Evolutionary conservation across 768 basidiomycete genomes (phyloP).

Genomic region (Lactarius akahatsu): DNA sequence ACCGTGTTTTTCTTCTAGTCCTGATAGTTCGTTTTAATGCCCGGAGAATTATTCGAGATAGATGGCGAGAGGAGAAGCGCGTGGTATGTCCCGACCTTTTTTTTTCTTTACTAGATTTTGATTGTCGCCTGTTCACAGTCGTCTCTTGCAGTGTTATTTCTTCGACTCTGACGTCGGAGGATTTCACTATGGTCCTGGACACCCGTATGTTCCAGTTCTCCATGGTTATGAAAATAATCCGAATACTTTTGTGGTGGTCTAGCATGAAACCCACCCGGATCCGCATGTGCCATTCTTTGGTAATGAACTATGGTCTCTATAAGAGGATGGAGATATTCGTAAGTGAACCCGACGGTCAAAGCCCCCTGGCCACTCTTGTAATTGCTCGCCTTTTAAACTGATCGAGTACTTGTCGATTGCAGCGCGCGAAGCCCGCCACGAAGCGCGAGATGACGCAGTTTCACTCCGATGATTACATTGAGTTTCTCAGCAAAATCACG

Average conservation of each 20-base stretch:
- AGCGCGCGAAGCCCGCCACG: constrained; percentile 99
- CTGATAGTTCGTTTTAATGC: constrained; percentile 29
- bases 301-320: constrained; percentile 99
- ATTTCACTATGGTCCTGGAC: constrained; percentile 98
- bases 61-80: constrained; percentile 79
- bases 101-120: background rate
- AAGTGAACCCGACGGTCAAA: constrained; percentile 38
- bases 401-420: constrained; percentile 16
- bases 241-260: constrained; percentile 25
- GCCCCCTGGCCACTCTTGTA: too few species aligned
- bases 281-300: constrained; percentile 98
- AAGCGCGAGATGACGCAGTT: constrained; percentile 99
- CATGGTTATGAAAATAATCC: constrained; percentile 4
- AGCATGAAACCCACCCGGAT: constrained; percentile 98
- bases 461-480: constrained; percentile 98
- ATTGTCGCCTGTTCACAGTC: background rate
- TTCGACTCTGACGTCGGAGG: constrained; percentile 99
- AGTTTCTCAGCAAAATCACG: constrained; percentile 90
- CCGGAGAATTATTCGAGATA: constrained; percentile 37
- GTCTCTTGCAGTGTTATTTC: constrained; percentile 81
- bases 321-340: constrained; percentile 99
- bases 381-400: background rate
- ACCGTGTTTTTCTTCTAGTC: constrained; percentile 1
- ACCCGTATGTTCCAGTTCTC: constrained; percentile 58
- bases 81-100: constrained; percentile 58